Base-by-base conservation (phyloP, 306 rosid genomes). In the Castanea crenata region DNA sequence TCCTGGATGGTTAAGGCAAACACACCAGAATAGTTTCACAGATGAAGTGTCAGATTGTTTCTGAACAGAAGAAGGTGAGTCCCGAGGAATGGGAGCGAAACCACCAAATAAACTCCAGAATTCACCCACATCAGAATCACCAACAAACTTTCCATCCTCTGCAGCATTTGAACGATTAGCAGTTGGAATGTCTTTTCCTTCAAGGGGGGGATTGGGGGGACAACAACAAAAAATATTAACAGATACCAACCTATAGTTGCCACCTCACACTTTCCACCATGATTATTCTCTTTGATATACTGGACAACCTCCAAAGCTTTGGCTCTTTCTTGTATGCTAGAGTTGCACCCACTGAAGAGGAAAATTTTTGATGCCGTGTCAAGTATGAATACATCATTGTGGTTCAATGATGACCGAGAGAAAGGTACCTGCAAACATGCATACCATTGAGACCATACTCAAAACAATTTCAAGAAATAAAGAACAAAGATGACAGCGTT, bases 81-180 rank as follows among this genome's bases (percentile, higher is more conserved):
- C 98, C 74, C 88, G 88, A 75, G 97, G 97, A 83, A 95, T 89
- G 77, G 98, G 99, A 77, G 99, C 99, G 78, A 87, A 92, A 77
- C 99, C 99, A 64, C 99, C 99, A 77, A 95, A 95, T 14, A 95
- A 95, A 87, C 92, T 91, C 98, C 99, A 95, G 85, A 95, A 95
- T 68, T 95, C 99, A 55, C 98, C 99, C 72, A 89, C 97, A 83
- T 92, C 98, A 44, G 92, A 85, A 88, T 95, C 97, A 74, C 99
- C 98, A 72, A 92, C 99, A 71, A 95, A 88, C 75, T 95, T 95
- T 75, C 99, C 99, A 83, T 95, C 99, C 93, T 92, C 99, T 95
- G 84, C 90, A 90, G 72, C 70, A 86, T 73, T 76, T 65, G 68
- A 64, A 55, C 59, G 79, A 41, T 57, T 61, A 75, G 25, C 67